Percentiles rank a stretch among this genome's conserved stretches.
These are phyloP conservation scores for Hirschfeldia incana DNA, from an alignment of 345 rosid species.

Conservation along the genomic window DNA sequence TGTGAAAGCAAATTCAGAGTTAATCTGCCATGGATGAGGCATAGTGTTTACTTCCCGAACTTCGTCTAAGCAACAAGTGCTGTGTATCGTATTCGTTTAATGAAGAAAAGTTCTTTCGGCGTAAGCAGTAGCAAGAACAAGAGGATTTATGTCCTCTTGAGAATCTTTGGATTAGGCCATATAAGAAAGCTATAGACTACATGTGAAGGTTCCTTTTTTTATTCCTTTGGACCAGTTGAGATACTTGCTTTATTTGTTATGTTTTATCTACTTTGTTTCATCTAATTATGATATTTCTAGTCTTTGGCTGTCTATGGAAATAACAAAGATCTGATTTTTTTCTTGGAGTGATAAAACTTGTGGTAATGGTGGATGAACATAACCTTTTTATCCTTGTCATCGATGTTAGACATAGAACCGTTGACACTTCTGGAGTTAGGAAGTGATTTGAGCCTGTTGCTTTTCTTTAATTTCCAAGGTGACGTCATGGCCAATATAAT, in stretches of 20 bases:
- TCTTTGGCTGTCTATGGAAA: not conserved
- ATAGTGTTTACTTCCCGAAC: conserved; percentile 29
- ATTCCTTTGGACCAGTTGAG: not conserved
- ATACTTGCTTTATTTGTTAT: not conserved
- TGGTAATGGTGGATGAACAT: not conserved
- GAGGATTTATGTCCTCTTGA: conserved; percentile 25
- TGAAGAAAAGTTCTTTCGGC: conserved; percentile 27
- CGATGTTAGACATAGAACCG: not conserved
- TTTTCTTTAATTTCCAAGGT: not conserved
- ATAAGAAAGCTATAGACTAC: conserved; percentile 13
- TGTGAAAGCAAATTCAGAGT: not conserved
- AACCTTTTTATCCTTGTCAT: not conserved
- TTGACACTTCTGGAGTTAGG: not conserved
- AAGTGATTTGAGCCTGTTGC: not conserved
- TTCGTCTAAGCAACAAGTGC: conserved; percentile 12
- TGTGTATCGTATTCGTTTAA: conserved; percentile 27
- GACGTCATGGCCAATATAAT: not conserved
- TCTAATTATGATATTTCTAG: not conserved
- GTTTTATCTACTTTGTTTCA: not conserved
- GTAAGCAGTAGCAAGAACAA: conserved; percentile 46
- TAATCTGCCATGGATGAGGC: conserved; percentile 35
- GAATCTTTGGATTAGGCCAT: conserved; percentile 32
- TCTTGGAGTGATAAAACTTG: not conserved
- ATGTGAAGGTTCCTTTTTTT: conserved; percentile 6
- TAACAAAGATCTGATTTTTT: not conserved